A percentile compares a stretch with the other conserved stretches of the same genome.
Evolutionary conservation across 2,329 filamentous ascomycete species (phyloP).

Genomic region (Nothophoma quercina): DNA sequence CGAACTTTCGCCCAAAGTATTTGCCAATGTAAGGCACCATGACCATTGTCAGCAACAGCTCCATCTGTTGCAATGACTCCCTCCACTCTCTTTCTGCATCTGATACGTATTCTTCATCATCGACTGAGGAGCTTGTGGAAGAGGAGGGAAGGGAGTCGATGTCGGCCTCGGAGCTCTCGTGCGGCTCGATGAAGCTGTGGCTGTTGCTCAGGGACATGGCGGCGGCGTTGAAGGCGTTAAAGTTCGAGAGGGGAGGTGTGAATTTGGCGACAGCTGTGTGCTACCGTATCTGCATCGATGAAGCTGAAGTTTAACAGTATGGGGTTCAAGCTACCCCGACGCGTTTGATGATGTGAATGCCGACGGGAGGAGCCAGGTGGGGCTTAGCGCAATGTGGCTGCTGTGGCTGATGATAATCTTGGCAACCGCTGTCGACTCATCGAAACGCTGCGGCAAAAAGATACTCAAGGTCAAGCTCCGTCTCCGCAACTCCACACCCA

Average conservation of each 20-base stretch:
- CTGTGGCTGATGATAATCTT: slow-evolving; percentile 19
- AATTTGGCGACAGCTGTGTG: slow-evolving; percentile 4
- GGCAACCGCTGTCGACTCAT: slow-evolving; percentile 18
- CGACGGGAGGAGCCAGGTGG: slow-evolving; percentile 31
- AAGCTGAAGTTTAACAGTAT: slow-evolving; percentile 2
- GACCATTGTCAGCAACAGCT: slow-evolving; percentile 92
- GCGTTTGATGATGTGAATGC: slow-evolving; percentile 27
- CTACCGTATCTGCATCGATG: slow-evolving; percentile 34
- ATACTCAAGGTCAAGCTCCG: slow-evolving; percentile 19
- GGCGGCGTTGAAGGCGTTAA: background rate
- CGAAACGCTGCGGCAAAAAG: slow-evolving; percentile 28
- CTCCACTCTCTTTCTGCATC: slow-evolving; percentile 97
- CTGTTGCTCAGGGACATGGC: slow-evolving; percentile 49
- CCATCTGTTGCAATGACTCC: slow-evolving; percentile 89
- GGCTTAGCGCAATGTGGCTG: slow-evolving; percentile 30
- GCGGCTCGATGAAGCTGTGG: slow-evolving; percentile 48
- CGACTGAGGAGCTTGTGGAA: slow-evolving; percentile 58
- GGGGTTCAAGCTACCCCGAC: slow-evolving; percentile 20
- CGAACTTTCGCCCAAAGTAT: slow-evolving; percentile 92
- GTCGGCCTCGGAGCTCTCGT: slow-evolving; percentile 46
- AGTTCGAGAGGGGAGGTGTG: background rate
- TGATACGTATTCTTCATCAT: slow-evolving; percentile 69
- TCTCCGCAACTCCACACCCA: slow-evolving; percentile 17
- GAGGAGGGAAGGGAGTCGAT: slow-evolving; percentile 61
- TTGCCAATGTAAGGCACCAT: slow-evolving; percentile 93